phyloP scores from a whole-genome alignment of 345 rosid genomes.

The Hibiscus syriacus region DNA sequence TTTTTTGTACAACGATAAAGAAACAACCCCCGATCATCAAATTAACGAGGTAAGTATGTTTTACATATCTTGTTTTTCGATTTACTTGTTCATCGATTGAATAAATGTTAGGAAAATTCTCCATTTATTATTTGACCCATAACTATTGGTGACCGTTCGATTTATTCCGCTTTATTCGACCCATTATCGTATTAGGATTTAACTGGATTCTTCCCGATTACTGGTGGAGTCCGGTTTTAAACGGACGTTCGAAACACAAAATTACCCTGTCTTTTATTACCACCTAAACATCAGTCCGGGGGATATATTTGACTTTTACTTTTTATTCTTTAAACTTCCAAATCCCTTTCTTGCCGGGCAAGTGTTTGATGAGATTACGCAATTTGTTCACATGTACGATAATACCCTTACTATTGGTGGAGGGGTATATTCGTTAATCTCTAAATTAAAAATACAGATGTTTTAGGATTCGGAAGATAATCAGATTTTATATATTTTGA shows the following conservation, averaged over 20 bases:
- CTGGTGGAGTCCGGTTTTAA: neutral
- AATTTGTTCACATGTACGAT: neutral
- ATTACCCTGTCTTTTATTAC: neutral
- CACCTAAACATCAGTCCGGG: neutral
- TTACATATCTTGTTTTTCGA: neutral
- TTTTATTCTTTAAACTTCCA: neutral
- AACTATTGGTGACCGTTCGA: neutral
- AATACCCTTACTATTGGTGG: neutral
- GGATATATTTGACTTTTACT: neutral
- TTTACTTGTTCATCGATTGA: neutral
- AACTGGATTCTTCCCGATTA: neutral
- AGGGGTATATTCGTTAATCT: neutral
- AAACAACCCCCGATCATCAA: neutral
- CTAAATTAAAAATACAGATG: neutral
- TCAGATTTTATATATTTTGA: conserved; percentile 10
- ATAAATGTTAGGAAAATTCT: neutral
- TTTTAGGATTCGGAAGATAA: neutral
- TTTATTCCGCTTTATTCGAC: neutral
- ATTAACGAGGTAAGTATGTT: neutral
- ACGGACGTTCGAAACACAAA: neutral
- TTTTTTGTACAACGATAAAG: neutral
- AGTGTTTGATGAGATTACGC: neutral
- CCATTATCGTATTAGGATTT: neutral
- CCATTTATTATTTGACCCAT: neutral
- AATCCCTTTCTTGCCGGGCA: too few relatives aligned